phyloP scores from a whole-genome alignment of 331 rosid species.

The Pyracantha coccinea region DNA sequence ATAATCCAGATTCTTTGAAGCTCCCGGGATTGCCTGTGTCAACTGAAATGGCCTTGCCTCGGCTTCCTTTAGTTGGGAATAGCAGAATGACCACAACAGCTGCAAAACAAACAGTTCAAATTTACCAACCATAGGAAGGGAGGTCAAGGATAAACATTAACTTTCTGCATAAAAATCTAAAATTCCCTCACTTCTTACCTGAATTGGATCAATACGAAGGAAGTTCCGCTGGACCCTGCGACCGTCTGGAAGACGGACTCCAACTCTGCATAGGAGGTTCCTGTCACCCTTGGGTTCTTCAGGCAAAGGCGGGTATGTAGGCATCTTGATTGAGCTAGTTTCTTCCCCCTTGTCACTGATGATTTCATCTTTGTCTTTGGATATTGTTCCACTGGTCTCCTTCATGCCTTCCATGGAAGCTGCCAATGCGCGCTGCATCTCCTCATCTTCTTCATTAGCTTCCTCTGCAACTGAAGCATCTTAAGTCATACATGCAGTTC shows the following conservation, averaged over 20 bases:
- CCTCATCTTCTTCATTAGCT: constrained; percentile 58
- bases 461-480: constrained; percentile 34
- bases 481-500: background rate
- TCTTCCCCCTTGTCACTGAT: constrained; percentile 30
- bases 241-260: constrained; percentile 89
- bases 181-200: constrained; percentile 32
- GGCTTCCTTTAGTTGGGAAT: constrained; percentile 51
- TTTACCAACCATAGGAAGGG: background rate
- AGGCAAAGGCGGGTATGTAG: constrained; percentile 61
- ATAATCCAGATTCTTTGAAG: constrained; percentile 55
- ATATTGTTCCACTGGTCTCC: constrained; percentile 30
- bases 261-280: constrained; percentile 72
- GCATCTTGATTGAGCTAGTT: constrained; percentile 31
- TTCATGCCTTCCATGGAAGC: constrained; percentile 60
- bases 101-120: constrained; percentile 28
- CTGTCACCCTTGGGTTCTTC: constrained; percentile 85
- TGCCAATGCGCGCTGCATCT: constrained; percentile 61
- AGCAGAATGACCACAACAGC: constrained; percentile 94
- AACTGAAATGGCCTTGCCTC: constrained; percentile 54
- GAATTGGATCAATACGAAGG: constrained; percentile 71
- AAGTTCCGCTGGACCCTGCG: constrained; percentile 80
- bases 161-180: background rate
- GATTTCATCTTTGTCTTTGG: constrained; percentile 29
- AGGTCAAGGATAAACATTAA: background rate
- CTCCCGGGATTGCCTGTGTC: constrained; percentile 90